A percentile compares a stretch with the other conserved stretches of the same genome.
Conservation (phyloP, 306 rosid species). For the Morella rubra region DNA sequence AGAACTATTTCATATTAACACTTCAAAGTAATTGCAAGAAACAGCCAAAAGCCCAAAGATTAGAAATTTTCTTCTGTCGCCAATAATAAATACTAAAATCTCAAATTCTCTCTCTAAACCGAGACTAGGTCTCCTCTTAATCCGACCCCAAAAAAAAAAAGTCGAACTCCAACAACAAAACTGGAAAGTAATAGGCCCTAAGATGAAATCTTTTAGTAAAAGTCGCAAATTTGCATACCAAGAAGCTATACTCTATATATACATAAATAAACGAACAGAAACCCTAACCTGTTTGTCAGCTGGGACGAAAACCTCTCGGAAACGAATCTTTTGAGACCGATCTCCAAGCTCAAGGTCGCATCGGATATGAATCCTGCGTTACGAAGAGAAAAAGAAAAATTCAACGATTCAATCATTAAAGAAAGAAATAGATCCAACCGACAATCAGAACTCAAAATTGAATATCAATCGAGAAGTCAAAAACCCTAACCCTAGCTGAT, state of each 20-base stretch:
- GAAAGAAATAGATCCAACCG: neutral
- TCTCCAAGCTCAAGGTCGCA: constrained; percentile 59
- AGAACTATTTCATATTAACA: neutral
- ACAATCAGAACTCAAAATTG: neutral
- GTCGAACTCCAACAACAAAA: neutral
- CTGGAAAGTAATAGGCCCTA: neutral
- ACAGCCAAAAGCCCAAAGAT: neutral
- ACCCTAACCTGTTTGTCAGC: constrained; percentile 39
- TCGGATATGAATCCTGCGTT: constrained; percentile 38
- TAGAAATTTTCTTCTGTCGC: neutral
- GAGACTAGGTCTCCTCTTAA: neutral
- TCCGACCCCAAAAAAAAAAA: neutral
- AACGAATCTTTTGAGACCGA: constrained; percentile 43
- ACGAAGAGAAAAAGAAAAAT: neutral
- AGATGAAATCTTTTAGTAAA: neutral
- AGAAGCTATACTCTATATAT: neutral
- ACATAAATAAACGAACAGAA: neutral
- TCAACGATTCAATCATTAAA: constrained; percentile 11
- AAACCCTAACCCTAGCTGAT: constrained; percentile 63
- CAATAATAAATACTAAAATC: neutral
- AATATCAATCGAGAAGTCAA: constrained; percentile 12
- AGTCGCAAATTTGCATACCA: neutral
- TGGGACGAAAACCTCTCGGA: constrained; percentile 26
- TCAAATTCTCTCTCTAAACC: neutral
- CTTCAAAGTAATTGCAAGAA: neutral